Evolutionary conservation across 495 filamentous ascomycete genomes (phyloP).

Genomic region (Penicillium coffeae): DNA sequence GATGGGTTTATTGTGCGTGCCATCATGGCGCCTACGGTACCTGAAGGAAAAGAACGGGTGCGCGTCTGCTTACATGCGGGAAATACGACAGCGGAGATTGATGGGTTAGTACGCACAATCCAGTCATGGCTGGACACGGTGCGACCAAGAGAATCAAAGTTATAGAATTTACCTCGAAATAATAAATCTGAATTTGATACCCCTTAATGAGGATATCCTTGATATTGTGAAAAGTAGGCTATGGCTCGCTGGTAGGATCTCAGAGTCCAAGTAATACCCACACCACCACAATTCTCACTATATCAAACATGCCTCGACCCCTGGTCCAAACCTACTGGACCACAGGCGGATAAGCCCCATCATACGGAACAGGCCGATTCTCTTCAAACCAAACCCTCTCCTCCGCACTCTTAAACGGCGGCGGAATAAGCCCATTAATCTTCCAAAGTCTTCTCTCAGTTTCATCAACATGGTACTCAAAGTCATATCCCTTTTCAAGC

Average conservation of each 20-base stretch:
- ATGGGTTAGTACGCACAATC: conserved; percentile 36
- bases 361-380: conserved; percentile 15
- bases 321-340: too few relatives aligned
- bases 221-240: too few relatives aligned
- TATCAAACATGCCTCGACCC: too few relatives aligned
- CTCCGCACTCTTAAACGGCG: conserved; percentile 14
- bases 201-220: too few relatives aligned
- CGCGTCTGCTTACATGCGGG: conserved; percentile 48
- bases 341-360: conserved; percentile 34
- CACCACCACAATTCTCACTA: too few relatives aligned
- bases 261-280: too few relatives aligned
- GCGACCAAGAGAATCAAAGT: conserved; percentile 9
- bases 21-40: conserved; percentile 49
- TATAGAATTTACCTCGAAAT: conserved; percentile 5
- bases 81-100: conserved; percentile 46
- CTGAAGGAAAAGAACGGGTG: conserved; percentile 45
- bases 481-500: conserved; percentile 19
- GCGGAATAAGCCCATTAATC: conserved; percentile 25
- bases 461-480: conserved; percentile 26
- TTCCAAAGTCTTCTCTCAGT: conserved; percentile 26
- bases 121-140: conserved; percentile 36
- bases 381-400: conserved; percentile 20
- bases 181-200: too few relatives aligned
- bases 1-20: conserved; percentile 36
- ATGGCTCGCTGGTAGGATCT: too few relatives aligned